Conservation (phyloP, 2,329 filamentous ascomycete genomes). For the Seiridium cupressi region DNA sequence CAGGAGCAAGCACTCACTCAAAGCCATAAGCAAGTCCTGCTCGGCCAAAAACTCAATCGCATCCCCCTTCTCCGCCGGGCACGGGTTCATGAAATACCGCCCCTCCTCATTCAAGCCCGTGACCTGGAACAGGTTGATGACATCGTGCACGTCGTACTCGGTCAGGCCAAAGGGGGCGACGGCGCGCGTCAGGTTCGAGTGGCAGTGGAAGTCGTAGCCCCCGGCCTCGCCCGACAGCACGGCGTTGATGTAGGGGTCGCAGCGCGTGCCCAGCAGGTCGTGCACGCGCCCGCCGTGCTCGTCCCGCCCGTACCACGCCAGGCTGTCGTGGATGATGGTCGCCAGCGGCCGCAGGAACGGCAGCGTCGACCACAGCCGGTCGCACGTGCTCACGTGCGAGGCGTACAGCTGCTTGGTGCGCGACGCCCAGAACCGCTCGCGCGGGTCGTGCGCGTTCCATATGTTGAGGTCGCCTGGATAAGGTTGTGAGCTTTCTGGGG, state of each 20-base stretch:
- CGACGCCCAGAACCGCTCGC: conserved; percentile 79
- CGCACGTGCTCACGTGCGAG: conserved; percentile 68
- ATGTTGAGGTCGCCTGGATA: conserved; percentile 71
- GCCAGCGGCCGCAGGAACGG: conserved; percentile 75
- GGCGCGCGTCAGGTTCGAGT: conserved; percentile 76
- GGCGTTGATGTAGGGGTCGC: conserved; percentile 80
- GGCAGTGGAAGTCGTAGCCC: conserved; percentile 79
- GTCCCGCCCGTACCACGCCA: conserved; percentile 60
- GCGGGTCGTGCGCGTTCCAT: conserved; percentile 74
- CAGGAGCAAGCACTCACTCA: conserved; percentile 38
- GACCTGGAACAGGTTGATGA: conserved; percentile 84
- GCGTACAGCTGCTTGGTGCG: conserved; percentile 77
- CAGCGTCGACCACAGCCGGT: conserved; percentile 75
- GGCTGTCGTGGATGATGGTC: conserved; percentile 68
- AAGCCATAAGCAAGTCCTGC: conserved; percentile 65
- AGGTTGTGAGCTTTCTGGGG: too few species aligned
- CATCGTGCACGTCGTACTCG: conserved; percentile 79
- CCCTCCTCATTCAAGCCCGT: conserved; percentile 72
- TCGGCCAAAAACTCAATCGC: conserved; percentile 79
- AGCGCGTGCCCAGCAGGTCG: conserved; percentile 78
- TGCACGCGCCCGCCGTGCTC: conserved; percentile 67
- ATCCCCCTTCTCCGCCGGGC: conserved; percentile 52
- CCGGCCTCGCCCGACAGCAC: conserved; percentile 60
- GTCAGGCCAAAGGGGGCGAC: conserved; percentile 65
- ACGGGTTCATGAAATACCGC: conserved; percentile 73